Conservation (phyloP, 805 yeast genomes). For the Candida nonsorbophila region DNA sequence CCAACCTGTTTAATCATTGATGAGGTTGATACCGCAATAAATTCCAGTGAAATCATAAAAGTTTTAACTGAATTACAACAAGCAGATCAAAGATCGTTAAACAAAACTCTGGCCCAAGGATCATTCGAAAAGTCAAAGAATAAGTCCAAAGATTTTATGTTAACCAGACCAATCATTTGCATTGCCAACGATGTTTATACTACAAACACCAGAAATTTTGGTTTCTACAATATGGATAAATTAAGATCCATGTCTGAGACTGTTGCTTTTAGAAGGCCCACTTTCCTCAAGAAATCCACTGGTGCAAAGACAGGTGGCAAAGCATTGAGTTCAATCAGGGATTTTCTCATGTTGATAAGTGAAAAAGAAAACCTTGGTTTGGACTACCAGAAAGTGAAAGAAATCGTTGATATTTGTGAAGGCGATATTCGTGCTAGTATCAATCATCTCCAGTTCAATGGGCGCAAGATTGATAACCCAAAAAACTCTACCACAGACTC, state of each 20-base stretch:
- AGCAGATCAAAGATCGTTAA: constrained; percentile 52
- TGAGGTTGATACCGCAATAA: constrained; percentile 64
- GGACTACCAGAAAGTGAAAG: constrained; percentile 49
- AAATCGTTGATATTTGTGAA: constrained; percentile 64
- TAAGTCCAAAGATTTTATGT: constrained; percentile 25
- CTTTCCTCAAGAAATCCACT: constrained; percentile 39
- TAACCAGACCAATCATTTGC: constrained; percentile 84
- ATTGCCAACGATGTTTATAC: constrained; percentile 86
- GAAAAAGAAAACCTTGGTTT: constrained; percentile 47
- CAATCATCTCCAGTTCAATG: constrained; percentile 70
- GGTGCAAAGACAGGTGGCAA: constrained; percentile 33
- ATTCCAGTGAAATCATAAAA: constrained; percentile 30
- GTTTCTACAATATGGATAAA: constrained; percentile 58
- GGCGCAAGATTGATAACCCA: constrained; percentile 10
- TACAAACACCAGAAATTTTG: constrained; percentile 16
- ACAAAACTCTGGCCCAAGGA: constrained; percentile 2
- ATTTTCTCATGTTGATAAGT: constrained; percentile 43
- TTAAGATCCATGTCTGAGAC: constrained; percentile 72
- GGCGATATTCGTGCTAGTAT: constrained; percentile 85
- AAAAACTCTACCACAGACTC: constrained; percentile 10
- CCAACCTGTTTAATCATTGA: constrained; percentile 85
- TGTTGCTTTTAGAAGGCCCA: constrained; percentile 58
- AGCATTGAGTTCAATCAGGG: constrained; percentile 32
- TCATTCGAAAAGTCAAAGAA: constrained; percentile 12
- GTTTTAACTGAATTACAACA: constrained; percentile 56